Percentiles rank a stretch among this genome's conserved stretches.
Conservation (phyloP, 805 yeast species). For the Kluyveromyces dobzhanskii region DNA sequence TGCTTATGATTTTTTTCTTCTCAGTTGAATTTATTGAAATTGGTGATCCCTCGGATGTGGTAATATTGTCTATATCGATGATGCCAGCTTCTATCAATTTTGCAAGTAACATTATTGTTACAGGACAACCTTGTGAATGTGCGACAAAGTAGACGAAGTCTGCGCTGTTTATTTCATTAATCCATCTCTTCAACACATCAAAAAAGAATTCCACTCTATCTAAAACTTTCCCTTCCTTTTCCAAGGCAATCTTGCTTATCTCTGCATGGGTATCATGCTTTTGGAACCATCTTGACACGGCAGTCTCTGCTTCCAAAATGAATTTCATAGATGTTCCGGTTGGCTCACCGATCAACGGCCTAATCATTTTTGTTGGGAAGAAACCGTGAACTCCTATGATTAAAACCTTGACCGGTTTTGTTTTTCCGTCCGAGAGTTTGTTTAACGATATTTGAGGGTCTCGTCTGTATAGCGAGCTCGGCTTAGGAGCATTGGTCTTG, state of each 20-base stretch:
- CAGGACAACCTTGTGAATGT: constrained; percentile 96
- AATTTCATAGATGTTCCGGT: constrained; percentile 91
- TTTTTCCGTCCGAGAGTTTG: constrained; percentile 14
- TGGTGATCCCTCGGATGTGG: constrained; percentile 8
- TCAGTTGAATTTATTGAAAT: constrained; percentile 4
- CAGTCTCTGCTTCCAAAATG: constrained; percentile 81
- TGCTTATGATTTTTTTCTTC: constrained; percentile 44
- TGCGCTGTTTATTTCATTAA: constrained; percentile 43
- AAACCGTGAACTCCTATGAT: constrained; percentile 95
- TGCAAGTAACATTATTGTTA: constrained; percentile 71
- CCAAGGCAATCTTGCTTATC: constrained; percentile 87
- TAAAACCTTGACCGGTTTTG: constrained; percentile 47
- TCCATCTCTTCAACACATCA: constrained; percentile 62
- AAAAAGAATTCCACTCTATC: constrained; percentile 80
- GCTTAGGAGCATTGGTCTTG: neutral
- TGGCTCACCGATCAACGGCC: constrained; percentile 90
- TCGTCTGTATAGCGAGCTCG: constrained; percentile 11
- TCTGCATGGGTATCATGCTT: constrained; percentile 34
- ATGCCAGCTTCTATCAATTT: constrained; percentile 55
- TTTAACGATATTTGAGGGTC: constrained; percentile 14
- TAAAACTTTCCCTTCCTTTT: constrained; percentile 85
- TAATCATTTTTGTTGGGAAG: constrained; percentile 77
- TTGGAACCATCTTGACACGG: constrained; percentile 60
- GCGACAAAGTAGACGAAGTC: constrained; percentile 89
- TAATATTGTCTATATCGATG: constrained; percentile 29